Evolutionary conservation across 495 filamentous ascomycete species (phyloP).

Genomic region (Aspergillus taichungensis): DNA sequence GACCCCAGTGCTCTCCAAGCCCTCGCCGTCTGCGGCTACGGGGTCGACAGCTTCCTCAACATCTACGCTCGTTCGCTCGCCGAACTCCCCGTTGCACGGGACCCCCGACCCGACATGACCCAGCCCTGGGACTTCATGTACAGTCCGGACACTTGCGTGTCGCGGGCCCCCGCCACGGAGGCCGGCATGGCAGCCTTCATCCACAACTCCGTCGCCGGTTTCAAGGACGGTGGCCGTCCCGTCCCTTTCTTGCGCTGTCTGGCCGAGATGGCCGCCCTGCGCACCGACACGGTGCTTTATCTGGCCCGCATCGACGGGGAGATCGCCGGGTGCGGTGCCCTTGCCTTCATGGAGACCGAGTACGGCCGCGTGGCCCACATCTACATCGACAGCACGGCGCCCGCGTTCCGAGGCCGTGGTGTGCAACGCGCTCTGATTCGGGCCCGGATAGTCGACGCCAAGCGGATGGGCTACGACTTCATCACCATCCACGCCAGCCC

Average conservation of each 20-base stretch:
- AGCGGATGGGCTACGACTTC: slow-evolving; percentile 6
- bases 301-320: slow-evolving; percentile 8
- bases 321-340: slow-evolving; percentile 13
- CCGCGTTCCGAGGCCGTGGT: slow-evolving; percentile 11
- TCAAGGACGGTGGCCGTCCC: slow-evolving; percentile 6
- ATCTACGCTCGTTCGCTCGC: slow-evolving; percentile 9
- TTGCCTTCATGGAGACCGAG: slow-evolving; percentile 12
- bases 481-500: slow-evolving; percentile 9
- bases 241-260: slow-evolving; percentile 6
- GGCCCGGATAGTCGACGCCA: slow-evolving; percentile 7
- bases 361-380: slow-evolving; percentile 10
- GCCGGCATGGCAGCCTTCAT: slow-evolving; percentile 2
- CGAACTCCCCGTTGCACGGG: not conserved
- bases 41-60: slow-evolving; percentile 6
- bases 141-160: not conserved
- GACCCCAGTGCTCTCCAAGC: slow-evolving; percentile 6
- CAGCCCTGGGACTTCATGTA: not conserved
- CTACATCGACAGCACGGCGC: slow-evolving; percentile 16
- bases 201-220: slow-evolving; percentile 9
- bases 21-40: slow-evolving; percentile 6
- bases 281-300: slow-evolving; percentile 11
- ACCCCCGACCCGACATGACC: not conserved
- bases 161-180: not conserved
- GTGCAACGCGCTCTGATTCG: slow-evolving; percentile 10
- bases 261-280: slow-evolving; percentile 7